Evolutionary conservation across 1,284 basidiomycete genomes (phyloP), one percentile per base, ranked within the genome.

Genomic region (Moesziomyces parantarcticus): DNA sequence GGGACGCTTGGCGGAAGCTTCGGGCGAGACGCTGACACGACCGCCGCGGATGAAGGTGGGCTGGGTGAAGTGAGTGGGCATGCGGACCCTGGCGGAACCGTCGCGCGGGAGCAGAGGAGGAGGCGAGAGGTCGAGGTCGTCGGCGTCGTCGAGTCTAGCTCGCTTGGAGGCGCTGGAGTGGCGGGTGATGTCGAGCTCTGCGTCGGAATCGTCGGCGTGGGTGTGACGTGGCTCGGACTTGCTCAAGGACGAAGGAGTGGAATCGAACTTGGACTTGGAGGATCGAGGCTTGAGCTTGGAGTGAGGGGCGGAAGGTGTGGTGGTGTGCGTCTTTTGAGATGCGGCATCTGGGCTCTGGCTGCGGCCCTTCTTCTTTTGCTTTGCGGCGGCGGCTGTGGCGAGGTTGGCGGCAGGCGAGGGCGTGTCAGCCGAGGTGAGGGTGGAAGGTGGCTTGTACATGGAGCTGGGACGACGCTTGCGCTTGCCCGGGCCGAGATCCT

Each of bases 401-500:
- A 51, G 34, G 9, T 26, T 20, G 11, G 67, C 45, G 7, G 60
- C 47, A 9, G 61, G 59, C 9, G 60, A 46, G 8, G 58, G 61
- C 1, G 63, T 68, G 9, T 64, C 52, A 42, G 65, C 69, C 3
- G 74, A 58, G 40, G 76, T 78, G 44, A 78, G 57, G 21, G 76
- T 75, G 49, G 75, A 70, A 26, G 76, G 76, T 1, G 76, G 76
- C 40, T 66, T 63, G 55, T 78, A 77, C 77, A 78, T 78, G 60
- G 66, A 65, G 65, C 75, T 76, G 11, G 76, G 76, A 16, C 76
- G 73, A 43, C 76, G 72, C 48, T 77, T 74, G 34, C 75, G 69
- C 50, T 79, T 79, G 9, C 77, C 73, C 1, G 69, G 76, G 2
- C 75, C 52, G 20, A 67, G 44, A 20, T 62, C 55, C 25, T 60